Conservation (phyloP, 2,329 filamentous ascomycete species). For the Mycocentrospora acerina region DNA sequence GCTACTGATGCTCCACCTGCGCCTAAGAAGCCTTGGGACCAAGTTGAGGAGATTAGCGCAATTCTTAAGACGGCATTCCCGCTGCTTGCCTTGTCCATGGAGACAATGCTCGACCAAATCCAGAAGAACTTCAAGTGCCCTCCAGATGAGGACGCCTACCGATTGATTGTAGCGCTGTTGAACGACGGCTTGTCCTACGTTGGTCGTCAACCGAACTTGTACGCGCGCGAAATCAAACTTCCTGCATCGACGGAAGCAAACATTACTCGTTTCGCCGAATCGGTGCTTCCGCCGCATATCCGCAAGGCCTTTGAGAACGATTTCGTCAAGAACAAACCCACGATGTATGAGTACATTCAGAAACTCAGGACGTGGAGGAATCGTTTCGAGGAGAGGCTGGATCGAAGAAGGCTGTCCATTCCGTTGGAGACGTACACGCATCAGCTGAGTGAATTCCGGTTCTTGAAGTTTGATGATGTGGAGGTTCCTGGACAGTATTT, state of each 20-base stretch:
- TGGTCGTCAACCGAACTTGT: constrained; percentile 80
- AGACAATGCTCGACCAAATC: constrained; percentile 99
- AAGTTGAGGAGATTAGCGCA: constrained; percentile 93
- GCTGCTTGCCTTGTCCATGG: constrained; percentile 93
- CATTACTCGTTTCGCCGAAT: constrained; percentile 94
- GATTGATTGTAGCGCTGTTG: constrained; percentile 92
- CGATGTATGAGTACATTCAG: constrained; percentile 98
- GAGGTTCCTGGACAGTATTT: constrained; percentile 97
- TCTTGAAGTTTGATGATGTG: constrained; percentile 97
- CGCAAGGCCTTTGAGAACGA: constrained; percentile 96
- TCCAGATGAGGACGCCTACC: constrained; percentile 95
- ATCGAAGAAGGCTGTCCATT: constrained; percentile 72
- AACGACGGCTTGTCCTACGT: constrained; percentile 96
- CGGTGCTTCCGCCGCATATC: constrained; percentile 90
- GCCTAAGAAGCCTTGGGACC: constrained; percentile 85
- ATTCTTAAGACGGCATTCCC: constrained; percentile 97
- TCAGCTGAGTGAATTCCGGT: constrained; percentile 93
- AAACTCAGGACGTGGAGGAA: constrained; percentile 95
- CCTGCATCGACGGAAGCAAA: constrained; percentile 90
- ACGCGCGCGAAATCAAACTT: constrained; percentile 88
- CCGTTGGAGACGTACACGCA: constrained; percentile 85
- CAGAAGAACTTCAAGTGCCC: constrained; percentile 99
- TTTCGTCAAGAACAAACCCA: constrained; percentile 92
- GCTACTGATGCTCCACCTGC: constrained; percentile 26
- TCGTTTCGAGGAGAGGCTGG: constrained; percentile 96